Evolutionary conservation across 2,329 filamentous ascomycete genomes (phyloP).

Genomic region (Colletotrichum incanum): DNA sequence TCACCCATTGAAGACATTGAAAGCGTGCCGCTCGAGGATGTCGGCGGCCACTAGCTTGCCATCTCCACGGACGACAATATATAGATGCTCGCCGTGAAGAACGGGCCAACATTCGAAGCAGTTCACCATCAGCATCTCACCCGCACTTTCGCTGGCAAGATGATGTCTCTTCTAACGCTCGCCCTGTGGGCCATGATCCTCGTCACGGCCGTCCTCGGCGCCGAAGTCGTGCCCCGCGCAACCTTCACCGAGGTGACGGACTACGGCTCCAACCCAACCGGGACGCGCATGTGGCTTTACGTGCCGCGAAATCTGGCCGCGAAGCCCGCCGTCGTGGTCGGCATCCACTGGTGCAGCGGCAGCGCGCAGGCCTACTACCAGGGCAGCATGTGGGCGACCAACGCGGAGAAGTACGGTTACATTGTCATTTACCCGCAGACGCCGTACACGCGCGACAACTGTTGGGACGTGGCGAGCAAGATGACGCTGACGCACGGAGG

Average conservation of each 20-base stretch:
- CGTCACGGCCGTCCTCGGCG: constrained; percentile 10
- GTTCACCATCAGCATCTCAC: neutral
- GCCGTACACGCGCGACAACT: constrained; percentile 55
- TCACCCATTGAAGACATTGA: constrained; percentile 6
- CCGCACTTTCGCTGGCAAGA: neutral
- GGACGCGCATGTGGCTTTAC: constrained; percentile 49
- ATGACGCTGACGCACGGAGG: constrained; percentile 65
- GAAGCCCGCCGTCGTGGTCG: constrained; percentile 67
- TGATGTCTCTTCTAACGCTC: constrained; percentile 21
- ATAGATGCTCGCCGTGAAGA: neutral
- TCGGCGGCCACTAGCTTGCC: neutral
- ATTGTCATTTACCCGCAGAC: constrained; percentile 67
- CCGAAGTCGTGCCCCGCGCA: constrained; percentile 41
- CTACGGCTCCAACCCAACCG: constrained; percentile 42
- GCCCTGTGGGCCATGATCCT: constrained; percentile 10
- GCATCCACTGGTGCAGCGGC: constrained; percentile 71
- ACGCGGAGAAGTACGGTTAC: constrained; percentile 71
- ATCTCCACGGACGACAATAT: neutral
- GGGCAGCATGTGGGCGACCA: constrained; percentile 63
- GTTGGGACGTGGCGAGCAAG: constrained; percentile 73
- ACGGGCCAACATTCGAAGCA: neutral
- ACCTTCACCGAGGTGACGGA: constrained; percentile 43
- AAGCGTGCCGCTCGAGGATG: too few relatives aligned
- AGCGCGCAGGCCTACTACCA: constrained; percentile 67
- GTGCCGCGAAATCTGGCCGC: constrained; percentile 55